Evolutionary conservation across 495 filamentous ascomycete species (phyloP), one percentile per base, ranked within the genome.

Genomic region (Xylaria cubensis): DNA sequence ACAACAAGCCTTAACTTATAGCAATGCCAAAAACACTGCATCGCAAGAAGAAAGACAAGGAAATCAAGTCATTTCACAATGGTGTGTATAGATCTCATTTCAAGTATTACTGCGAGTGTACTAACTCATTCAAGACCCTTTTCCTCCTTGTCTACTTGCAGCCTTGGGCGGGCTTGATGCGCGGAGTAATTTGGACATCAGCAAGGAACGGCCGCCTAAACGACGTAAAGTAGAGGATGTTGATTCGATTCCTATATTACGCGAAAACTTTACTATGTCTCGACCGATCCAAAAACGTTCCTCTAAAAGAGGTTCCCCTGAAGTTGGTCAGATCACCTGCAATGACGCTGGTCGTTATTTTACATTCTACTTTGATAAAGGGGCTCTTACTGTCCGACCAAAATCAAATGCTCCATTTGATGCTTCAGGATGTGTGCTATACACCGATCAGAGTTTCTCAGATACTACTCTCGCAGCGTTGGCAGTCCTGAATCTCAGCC

Each of bases 141-240:
- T 80, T 39, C 78, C 78, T 4, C 24, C 64, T 3, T 21, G 56
- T 51, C 69, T 80, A n/a, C 73, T 78, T 41, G 9, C 39, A 7
- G 72, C 73, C 48, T 26, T 80, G 15, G 12, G 39, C 41, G 39
- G 32, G 0, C 67, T 78, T 29, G 65, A 67, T 10, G 17, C 39
- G 26, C 50, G 1, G 19, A 17, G 9, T 69, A 29, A 29, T 41
- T 24, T 26, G 21, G 32, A 71, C 13, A 13, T 24, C 70, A 76
- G 79, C 56, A 58, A 68, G 75, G 71, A 7, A n/a, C 70, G 1
- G 39, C 56, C n/a, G 39, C 71, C 32, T 8, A 73, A 51, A 41
- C 70, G 61, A n/a, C 61, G 48, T 21, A 53, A 42, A 34, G 13
- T 62, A 21, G 63, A 67, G 13, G 1, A 41, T 55, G 42, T 67